Evolutionary conservation across 140 eudicot genomes (phyloP), one percentile per base, ranked within the genome.

Genomic region (Ambrosia hybrid): DNA sequence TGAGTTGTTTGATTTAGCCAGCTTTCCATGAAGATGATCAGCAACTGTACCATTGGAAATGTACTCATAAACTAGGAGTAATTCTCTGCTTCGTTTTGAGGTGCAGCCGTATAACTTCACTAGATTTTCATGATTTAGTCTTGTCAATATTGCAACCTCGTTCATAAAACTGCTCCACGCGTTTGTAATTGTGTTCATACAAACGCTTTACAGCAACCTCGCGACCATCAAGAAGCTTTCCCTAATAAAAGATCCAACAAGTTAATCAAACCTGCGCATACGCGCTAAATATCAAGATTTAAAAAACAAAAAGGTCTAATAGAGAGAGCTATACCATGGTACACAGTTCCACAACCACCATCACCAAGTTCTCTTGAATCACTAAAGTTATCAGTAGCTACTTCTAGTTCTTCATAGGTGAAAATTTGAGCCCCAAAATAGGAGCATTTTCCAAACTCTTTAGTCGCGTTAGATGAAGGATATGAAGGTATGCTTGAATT

Each of bases 271-370:
- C 6, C 53, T 3, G 30, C 61, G 2, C 49, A 10, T 0, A 3
- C 1, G 0, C 2, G 57, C 55, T 11, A 58, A 63, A 34, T 16
- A 4, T 9, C 7, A 76, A 59, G 49, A 53, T 43, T 71, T 33
- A 8, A 5, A 26, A 26, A 16, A 46, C 41, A 71, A 7, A 37
- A 49, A 1, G 45, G 36, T 14, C 43, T 21, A 21, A 4, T 14
- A 39, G 7, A 39, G 7, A 39, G 7, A 8, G 52, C 13, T 9
- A 39, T 89, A 92, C 98, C 98, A 80, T 89, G 85, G 69, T 92
- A 92, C 4, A 92, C 98, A 4, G 88, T 83, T 21, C 98, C 96
- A 72, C 80, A 92, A 72, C 98, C 98, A 10, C 98, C 98, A 57
- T 89, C 92, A 39, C 98, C 98, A 11, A 92, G 88, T 76, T 92